These are phyloP conservation scores for Phylloporus rhodoxanthus DNA, from an alignment of 768 basidiomycete species.

Conservation along the genomic window DNA sequence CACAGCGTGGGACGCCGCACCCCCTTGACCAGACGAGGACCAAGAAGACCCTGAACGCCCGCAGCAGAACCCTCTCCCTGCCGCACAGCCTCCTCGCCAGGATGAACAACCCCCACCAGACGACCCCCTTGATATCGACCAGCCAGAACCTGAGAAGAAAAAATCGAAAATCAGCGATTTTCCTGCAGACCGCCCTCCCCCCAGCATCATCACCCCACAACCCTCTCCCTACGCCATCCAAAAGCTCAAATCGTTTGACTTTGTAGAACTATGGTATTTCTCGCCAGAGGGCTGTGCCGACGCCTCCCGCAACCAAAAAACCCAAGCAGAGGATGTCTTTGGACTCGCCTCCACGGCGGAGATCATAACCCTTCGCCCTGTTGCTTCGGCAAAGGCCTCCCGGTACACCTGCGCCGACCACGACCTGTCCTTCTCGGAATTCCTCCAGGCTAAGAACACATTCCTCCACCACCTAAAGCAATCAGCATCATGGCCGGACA, in stretches of 20 bases:
- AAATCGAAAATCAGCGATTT: too few species aligned
- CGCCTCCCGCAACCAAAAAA: not conserved
- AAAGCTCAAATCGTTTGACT: not conserved
- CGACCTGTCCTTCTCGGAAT: not conserved
- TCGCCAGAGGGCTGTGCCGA: not conserved
- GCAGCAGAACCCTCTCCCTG: too few species aligned
- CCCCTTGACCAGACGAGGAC: too few species aligned
- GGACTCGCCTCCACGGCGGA: not conserved
- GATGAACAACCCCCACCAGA: too few species aligned
- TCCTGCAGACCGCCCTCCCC: not conserved
- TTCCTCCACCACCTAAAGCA: not conserved
- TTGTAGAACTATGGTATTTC: not conserved
- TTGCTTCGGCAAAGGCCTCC: not conserved
- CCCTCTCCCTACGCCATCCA: not conserved
- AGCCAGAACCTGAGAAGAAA: too few species aligned
- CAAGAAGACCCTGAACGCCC: too few species aligned
- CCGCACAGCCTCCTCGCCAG: too few species aligned
- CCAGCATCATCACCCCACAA: not conserved
- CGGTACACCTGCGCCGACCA: not conserved
- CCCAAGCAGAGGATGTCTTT: not conserved
- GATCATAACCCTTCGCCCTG: not conserved
- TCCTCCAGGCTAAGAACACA: not conserved
- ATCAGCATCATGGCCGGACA: not conserved
- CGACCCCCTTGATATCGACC: too few species aligned
- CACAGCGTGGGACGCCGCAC: too few species aligned